A percentile compares a stretch with the other conserved stretches of the same genome.
phyloP scores from a whole-genome alignment of 768 basidiomycete species.

The Suillus alpinus region DNA sequence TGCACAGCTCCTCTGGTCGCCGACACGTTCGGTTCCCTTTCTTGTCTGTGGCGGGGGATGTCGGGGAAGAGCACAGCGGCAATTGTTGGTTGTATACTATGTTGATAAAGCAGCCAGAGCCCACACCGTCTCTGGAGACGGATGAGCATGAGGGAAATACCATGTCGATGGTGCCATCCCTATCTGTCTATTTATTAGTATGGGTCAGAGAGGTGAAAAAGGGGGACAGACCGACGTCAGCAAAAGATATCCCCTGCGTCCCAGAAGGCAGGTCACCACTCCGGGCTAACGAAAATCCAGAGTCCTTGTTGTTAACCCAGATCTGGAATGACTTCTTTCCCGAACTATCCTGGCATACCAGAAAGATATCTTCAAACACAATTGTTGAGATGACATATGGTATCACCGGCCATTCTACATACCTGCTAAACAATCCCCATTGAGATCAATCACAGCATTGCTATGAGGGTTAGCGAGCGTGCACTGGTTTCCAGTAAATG shows the following conservation, averaged over 20 bases:
- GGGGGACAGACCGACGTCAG: constrained; percentile 73
- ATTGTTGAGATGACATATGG: background rate
- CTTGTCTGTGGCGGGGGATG: constrained; percentile 43
- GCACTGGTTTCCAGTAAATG: constrained; percentile 66
- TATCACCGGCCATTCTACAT: constrained; percentile 11
- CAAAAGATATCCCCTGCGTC: constrained; percentile 79
- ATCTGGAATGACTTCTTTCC: constrained; percentile 76
- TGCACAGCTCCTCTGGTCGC: constrained; percentile 76
- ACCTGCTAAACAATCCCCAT: constrained; percentile 96
- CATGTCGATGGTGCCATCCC: constrained; percentile 96
- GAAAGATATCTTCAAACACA: constrained; percentile 67
- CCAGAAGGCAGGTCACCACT: constrained; percentile 71
- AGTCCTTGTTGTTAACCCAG: constrained; percentile 83
- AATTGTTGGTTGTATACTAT: constrained; percentile 93
- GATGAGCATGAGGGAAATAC: constrained; percentile 81
- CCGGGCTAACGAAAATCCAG: constrained; percentile 70
- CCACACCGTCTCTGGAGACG: constrained; percentile 71
- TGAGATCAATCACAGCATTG: constrained; percentile 90
- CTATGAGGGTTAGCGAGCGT: constrained; percentile 85
- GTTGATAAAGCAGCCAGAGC: constrained; percentile 77
- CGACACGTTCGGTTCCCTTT: constrained; percentile 63
- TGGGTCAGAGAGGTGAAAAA: background rate
- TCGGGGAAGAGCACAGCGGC: constrained; percentile 65
- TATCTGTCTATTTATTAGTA: constrained; percentile 47
- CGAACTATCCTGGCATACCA: constrained; percentile 72